phyloP scores from a whole-genome alignment of 805 yeast species.

The Spathaspora gorwiae region DNA sequence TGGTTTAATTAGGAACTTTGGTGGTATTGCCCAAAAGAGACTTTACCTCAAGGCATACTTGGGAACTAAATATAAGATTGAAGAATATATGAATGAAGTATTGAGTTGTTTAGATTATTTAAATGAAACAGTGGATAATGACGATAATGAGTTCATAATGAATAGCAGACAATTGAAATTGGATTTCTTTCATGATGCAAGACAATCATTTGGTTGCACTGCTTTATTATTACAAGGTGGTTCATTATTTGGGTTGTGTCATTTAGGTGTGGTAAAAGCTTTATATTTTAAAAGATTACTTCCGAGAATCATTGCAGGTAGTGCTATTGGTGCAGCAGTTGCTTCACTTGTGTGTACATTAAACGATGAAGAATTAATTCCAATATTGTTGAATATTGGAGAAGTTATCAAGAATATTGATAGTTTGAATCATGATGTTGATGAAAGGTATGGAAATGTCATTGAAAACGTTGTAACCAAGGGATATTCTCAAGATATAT shows the following conservation, averaged over 20 bases:
- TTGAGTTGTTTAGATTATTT: constrained; percentile 60
- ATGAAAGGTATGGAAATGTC: constrained; percentile 60
- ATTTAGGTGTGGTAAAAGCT: constrained; percentile 86
- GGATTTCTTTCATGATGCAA: constrained; percentile 79
- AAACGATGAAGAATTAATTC: constrained; percentile 59
- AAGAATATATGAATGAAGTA: constrained; percentile 79
- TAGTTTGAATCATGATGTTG: constrained; percentile 48
- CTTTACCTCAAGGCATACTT: constrained; percentile 76
- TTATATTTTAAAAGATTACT: constrained; percentile 68
- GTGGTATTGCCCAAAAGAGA: constrained; percentile 77
- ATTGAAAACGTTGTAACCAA: constrained; percentile 71
- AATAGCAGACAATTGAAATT: constrained; percentile 54
- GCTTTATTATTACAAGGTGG: constrained; percentile 94
- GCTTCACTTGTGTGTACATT: constrained; percentile 81
- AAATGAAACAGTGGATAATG: constrained; percentile 37
- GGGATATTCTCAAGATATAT: constrained; percentile 83
- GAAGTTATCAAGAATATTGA: constrained; percentile 42
- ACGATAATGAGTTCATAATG: constrained; percentile 32
- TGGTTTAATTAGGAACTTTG: constrained; percentile 84
- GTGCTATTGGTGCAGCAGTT: constrained; percentile 90
- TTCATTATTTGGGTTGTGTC: constrained; percentile 88
- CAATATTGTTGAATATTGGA: constrained; percentile 35
- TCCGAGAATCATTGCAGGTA: constrained; percentile 85
- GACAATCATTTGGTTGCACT: constrained; percentile 84
- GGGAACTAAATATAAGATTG: constrained; percentile 87